Evolutionary conservation across 2,329 filamentous ascomycete species (phyloP), one percentile per base, ranked within the genome.

Genomic region (Sclerotinia nivalis): DNA sequence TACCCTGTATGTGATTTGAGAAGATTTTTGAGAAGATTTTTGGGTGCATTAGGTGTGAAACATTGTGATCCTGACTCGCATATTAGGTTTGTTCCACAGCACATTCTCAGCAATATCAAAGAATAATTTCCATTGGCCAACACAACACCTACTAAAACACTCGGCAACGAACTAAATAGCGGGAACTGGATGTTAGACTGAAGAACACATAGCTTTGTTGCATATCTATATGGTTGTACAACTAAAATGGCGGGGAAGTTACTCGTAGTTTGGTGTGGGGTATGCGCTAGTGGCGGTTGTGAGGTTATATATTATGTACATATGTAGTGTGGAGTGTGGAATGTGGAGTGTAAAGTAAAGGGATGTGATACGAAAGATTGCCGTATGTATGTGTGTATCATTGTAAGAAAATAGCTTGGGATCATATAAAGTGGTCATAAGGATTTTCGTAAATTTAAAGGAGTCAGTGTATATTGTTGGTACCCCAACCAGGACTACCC

Each of bases 1-100:
- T 65, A 65, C 61, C 61, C 61, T 65, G 61, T 52, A 65, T 65
- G 61, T 54, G 61, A 52, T 34, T 40, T 52, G 31, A 28, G 52
- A 52, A 52, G 15, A 34, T 50, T 15, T 65, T 22, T 25, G 13
- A 40, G 52, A 40, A 65, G 40, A 28, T 40, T 47, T 6, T n/a
- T 37, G 47, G 3, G 1, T 18, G 12, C 9, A 52, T 50, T 3
- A 20, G n/a, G 13, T 50, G 45, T 64, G 61, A 52, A 40, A 13
- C n/a, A 18, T 20, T 65, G n/a, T 59, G 55, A 59, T 59, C 8
- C n/a, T 37, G 22, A 40, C 34, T 25, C 22, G 55, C 31, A 59
- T 25, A 31, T 37, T 22, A 58, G 55, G 22, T n/a, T 25, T 58
- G 31, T 25, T 22, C 34, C 20, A 31, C 31, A 18, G 22, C 10